Percentiles rank a stretch among this genome's conserved stretches.
Conservation (phyloP, 2,329 filamentous ascomycete species). For the Venturia oleaginea region DNA sequence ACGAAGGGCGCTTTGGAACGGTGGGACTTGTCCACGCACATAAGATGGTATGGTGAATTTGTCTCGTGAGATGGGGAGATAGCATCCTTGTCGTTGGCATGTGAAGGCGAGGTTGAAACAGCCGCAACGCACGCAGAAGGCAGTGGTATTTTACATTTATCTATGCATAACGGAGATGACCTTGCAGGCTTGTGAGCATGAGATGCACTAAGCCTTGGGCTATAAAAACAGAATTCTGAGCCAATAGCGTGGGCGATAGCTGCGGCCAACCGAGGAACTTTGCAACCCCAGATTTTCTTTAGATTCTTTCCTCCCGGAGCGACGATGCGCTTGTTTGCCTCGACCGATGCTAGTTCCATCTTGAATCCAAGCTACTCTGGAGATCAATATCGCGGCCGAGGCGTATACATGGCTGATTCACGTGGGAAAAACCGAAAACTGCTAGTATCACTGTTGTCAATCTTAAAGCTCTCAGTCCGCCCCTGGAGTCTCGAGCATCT, state of each 20-base stretch:
- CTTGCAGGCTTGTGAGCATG: not conserved
- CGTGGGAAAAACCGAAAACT: not conserved
- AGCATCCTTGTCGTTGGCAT: not conserved
- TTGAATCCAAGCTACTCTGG: not conserved
- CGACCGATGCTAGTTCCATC: not conserved
- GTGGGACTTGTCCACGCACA: too few relatives aligned
- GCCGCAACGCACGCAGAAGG: not conserved
- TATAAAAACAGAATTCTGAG: not conserved
- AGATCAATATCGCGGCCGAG: not conserved
- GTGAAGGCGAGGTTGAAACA: not conserved
- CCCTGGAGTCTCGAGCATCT: too few relatives aligned
- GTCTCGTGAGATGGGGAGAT: not conserved
- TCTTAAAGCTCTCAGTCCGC: not conserved
- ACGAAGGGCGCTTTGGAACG: too few relatives aligned
- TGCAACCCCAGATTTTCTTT: not conserved
- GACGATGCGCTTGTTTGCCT: not conserved
- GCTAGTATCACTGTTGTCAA: not conserved
- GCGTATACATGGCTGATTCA: slow-evolving; percentile 2
- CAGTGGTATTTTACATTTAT: not conserved
- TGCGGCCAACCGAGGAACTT: not conserved
- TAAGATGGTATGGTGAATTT: not conserved
- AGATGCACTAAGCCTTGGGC: not conserved
- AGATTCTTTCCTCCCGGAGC: not conserved
- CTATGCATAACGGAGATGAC: not conserved
- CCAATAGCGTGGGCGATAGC: not conserved